Percentiles rank a stretch among this genome's conserved stretches.
phyloP scores from a whole-genome alignment of 768 basidiomycete genomes.

The Amanita polypyramis region DNA sequence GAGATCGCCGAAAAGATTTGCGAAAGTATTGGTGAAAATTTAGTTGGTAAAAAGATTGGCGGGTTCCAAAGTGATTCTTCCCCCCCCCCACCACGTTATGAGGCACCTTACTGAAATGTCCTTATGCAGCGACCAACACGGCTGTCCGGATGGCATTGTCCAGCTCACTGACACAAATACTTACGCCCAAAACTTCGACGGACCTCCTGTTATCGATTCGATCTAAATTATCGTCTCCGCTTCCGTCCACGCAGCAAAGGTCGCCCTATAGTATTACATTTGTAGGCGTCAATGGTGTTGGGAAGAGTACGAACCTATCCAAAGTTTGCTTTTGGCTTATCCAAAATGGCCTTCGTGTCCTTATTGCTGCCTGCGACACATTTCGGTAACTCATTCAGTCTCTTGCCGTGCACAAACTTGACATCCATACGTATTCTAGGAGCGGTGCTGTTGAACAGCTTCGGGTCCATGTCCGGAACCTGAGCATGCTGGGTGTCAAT shows the following conservation, averaged over 20 bases:
- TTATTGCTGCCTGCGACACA: conserved; percentile 98
- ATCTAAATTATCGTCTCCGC: conserved; percentile 68
- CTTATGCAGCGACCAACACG: conserved; percentile 58
- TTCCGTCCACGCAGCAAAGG: conserved; percentile 66
- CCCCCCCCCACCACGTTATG: conserved; percentile 6
- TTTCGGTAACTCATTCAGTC: conserved; percentile 42
- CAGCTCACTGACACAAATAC: conserved; percentile 79
- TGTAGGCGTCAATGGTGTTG: conserved; percentile 97
- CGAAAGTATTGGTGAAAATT: conserved; percentile 82
- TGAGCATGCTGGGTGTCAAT: conserved; percentile 72
- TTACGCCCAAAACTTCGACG: conserved; percentile 96
- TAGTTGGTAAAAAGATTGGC: conserved; percentile 86
- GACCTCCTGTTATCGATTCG: conserved; percentile 90
- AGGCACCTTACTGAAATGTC: conserved; percentile 5
- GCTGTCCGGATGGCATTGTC: conserved; percentile 80
- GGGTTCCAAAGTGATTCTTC: conserved; percentile 64
- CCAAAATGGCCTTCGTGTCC: conserved; percentile 85
- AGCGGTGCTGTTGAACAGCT: conserved; percentile 98
- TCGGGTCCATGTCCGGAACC: conserved; percentile 90
- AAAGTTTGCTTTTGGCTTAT: conserved; percentile 99
- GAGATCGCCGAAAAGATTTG: conserved; percentile 94
- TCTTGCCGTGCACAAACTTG: background rate
- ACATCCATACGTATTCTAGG: conserved; percentile 26
- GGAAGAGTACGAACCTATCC: conserved; percentile 94
- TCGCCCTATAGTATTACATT: conserved; percentile 91